Evolutionary conservation across 495 filamentous ascomycete genomes (phyloP), one percentile per base, ranked within the genome.

Genomic region (Penicillium ucsense): DNA sequence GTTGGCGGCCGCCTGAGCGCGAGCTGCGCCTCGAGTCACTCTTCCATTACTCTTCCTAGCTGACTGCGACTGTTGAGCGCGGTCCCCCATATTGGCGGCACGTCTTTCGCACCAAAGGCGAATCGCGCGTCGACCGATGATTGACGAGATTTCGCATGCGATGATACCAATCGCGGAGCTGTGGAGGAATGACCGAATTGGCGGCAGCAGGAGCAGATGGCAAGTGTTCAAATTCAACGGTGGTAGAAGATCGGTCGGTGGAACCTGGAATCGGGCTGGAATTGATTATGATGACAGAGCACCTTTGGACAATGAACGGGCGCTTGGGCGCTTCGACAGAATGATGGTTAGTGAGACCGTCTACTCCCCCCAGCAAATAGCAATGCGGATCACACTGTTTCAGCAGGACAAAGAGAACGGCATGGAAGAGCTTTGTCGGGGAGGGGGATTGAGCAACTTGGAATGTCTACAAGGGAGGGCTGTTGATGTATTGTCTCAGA

Each of bases 401-500:
- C 48, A 57, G 38, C 55, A 48, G 49, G 45, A 60, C 43, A 55
- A 51, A 54, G 52, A 54, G 45, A 57, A 55, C 47, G 46, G 50
- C 53, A 56, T 56, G 46, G 55, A 50, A 54, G 53, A 35, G 27
- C 38, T 31, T 43, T 56, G 38, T 39, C 47, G 39, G 41, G 41
- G 45, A 30, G 39, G 48, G 53, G 43, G 52, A 56, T 47, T 48
- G 46, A 38, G 29, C 38, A 20, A 20, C 20, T 20, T 44, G 45
- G 43, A 46, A 50, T 41, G 38, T 55, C 34, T 48, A 48, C 57
- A 56, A 64, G 64, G 63, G 54, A 53, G 51, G 59, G 49, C 44
- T 54, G 56, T 58, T 47, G 53, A 60, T 62, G 62, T 43, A 30
- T 43, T 31, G 31, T 12, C 27, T 33, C n/a, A 12, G 20, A 20